A percentile compares a stretch with the other conserved stretches of the same genome.
These are phyloP conservation scores for Lophiostoma macrostomum DNA, from an alignment of 495 filamentous ascomycete genomes.

Conservation along the genomic window DNA sequence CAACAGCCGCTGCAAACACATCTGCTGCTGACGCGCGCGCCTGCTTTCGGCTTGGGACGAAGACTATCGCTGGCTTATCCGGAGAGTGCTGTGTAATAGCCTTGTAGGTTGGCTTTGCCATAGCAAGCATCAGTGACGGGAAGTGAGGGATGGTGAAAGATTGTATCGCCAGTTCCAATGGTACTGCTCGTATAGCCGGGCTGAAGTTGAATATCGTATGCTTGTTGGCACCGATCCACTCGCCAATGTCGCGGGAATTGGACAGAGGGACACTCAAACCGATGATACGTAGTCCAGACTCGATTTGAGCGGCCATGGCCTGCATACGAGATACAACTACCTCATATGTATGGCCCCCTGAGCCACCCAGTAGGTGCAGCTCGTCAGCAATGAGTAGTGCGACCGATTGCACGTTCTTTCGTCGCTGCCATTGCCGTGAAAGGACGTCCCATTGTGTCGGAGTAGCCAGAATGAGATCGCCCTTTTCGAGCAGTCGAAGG, in stretches of 20 bases:
- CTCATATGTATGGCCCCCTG: constrained; percentile 87
- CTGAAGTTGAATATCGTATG: constrained; percentile 99
- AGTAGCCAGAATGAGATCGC: constrained; percentile 90
- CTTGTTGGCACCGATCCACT: constrained; percentile 99
- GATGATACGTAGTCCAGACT: constrained; percentile 80
- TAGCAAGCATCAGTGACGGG: constrained; percentile 95
- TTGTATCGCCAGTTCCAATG: constrained; percentile 91
- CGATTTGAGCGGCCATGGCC: constrained; percentile 84
- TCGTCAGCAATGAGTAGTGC: constrained; percentile 95
- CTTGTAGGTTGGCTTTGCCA: constrained; percentile 90
- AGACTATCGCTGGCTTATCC: constrained; percentile 85
- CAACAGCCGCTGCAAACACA: constrained; percentile 75
- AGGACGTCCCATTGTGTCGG: constrained; percentile 93
- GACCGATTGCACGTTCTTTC: constrained; percentile 90
- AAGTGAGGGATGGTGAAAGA: constrained; percentile 95
- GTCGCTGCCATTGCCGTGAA: constrained; percentile 90
- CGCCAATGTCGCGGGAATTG: constrained; percentile 89
- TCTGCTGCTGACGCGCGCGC: constrained; percentile 86
- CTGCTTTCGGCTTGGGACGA: constrained; percentile 91
- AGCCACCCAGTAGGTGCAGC: constrained; percentile 91
- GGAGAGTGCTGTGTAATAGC: constrained; percentile 80
- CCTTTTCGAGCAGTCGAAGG: constrained; percentile 80
- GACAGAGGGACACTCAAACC: constrained; percentile 90
- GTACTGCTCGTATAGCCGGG: constrained; percentile 79
- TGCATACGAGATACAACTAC: constrained; percentile 96